Evolutionary conservation across 208 protist genomes (phyloP).

Genomic region (Leishmania tropica): DNA sequence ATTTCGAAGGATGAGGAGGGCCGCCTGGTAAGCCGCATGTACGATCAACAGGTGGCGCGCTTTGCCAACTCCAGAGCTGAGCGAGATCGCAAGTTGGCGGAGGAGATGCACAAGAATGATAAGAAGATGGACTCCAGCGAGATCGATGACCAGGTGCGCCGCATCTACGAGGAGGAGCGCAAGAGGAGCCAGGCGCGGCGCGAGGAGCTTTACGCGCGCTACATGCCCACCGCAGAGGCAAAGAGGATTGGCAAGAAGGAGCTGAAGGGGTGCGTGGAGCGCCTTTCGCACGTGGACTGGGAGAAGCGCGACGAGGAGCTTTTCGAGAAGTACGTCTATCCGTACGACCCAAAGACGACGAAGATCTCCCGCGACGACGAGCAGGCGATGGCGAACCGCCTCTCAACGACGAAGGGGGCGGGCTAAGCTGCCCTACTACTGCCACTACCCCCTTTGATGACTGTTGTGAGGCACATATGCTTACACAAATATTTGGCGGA

Average conservation of each 20-base stretch:
- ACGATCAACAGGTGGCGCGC: slow-evolving; percentile 83
- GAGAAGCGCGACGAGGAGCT: slow-evolving; percentile 82
- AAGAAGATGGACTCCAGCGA: slow-evolving; percentile 67
- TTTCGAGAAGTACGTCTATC: slow-evolving; percentile 88
- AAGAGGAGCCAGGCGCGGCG: slow-evolving; percentile 51
- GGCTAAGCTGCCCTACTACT: background rate
- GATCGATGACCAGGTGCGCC: slow-evolving; percentile 77
- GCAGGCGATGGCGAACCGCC: slow-evolving; percentile 73
- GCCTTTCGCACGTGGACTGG: slow-evolving; percentile 78
- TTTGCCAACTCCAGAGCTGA: slow-evolving; percentile 59
- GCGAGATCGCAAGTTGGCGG: slow-evolving; percentile 53
- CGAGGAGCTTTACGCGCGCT: slow-evolving; percentile 60
- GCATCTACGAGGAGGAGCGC: slow-evolving; percentile 81
- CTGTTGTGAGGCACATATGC: background rate
- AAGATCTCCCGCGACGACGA: slow-evolving; percentile 62
- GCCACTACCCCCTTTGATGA: background rate
- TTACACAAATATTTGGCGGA: background rate
- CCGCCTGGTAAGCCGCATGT: slow-evolving; percentile 69
- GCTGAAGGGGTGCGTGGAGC: slow-evolving; percentile 67
- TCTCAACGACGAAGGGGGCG: slow-evolving; percentile 61
- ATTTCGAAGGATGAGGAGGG: slow-evolving; percentile 64
- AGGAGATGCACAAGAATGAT: slow-evolving; percentile 62
- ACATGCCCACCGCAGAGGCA: slow-evolving; percentile 46
- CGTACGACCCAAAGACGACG: slow-evolving; percentile 71
- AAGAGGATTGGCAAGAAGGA: slow-evolving; percentile 77